These are phyloP conservation scores for Seiridium cupressi DNA, from an alignment of 2,329 filamentous ascomycete genomes.

Conservation along the genomic window DNA sequence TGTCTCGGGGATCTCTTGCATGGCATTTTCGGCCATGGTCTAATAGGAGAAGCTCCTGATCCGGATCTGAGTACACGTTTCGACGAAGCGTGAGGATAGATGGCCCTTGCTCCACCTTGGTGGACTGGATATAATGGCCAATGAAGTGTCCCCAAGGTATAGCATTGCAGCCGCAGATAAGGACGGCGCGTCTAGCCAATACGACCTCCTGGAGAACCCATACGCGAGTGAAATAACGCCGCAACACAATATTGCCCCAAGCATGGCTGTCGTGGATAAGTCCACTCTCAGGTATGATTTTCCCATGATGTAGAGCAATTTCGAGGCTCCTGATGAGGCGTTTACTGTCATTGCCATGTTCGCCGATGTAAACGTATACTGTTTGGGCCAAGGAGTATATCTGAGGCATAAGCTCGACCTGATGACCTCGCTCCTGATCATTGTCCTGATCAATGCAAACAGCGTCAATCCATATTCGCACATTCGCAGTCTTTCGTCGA, in stretches of 20 bases:
- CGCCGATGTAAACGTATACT: conserved; percentile 10
- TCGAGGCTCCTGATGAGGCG: not conserved
- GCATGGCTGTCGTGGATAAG: too few relatives aligned
- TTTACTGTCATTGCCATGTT: not conserved
- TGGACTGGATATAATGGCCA: accelerated
- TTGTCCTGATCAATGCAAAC: conserved; percentile 13
- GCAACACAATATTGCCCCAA: not conserved
- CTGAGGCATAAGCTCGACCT: conserved; percentile 13
- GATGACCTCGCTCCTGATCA: conserved; percentile 10
- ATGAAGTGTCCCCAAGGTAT: not conserved
- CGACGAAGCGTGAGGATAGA: not conserved
- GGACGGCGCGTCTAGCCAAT: not conserved
- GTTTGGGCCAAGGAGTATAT: conserved; percentile 10
- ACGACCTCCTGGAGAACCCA: not conserved
- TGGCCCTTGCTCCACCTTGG: not conserved
- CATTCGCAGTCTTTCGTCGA: not conserved
- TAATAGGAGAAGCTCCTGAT: not conserved
- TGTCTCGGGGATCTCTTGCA: not conserved
- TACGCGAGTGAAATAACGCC: not conserved
- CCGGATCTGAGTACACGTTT: not conserved
- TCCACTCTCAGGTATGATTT: not conserved
- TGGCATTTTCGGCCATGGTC: not conserved
- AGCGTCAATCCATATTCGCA: conserved; percentile 12
- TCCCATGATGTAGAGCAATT: not conserved
- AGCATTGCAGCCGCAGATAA: not conserved